These are phyloP conservation scores for Vaccinium corymbosum DNA, from an alignment of 148 eudicot species.

Conservation along the genomic window DNA sequence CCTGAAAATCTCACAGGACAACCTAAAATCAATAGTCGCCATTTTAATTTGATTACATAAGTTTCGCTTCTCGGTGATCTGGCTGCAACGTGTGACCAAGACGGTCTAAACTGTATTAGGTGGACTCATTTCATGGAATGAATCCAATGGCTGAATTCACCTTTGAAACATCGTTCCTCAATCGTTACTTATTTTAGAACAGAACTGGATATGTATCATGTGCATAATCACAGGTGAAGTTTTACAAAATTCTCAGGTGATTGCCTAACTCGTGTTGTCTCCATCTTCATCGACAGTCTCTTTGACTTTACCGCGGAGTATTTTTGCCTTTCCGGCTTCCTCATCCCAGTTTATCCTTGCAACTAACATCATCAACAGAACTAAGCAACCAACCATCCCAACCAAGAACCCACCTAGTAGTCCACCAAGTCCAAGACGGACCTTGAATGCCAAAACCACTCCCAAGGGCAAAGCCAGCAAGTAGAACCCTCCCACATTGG, in stretches of 20 bases:
- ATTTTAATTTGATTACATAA: background rate
- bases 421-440: constrained; percentile 56
- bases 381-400: constrained; percentile 53
- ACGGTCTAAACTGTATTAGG: background rate
- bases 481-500: constrained; percentile 74
- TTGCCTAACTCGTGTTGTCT: background rate
- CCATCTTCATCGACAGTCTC: constrained; percentile 14
- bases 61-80: background rate
- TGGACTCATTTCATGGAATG: constrained; percentile 2
- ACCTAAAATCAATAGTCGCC: background rate
- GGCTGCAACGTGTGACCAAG: background rate
- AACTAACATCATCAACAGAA: constrained; percentile 55
- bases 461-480: constrained; percentile 69
- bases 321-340: constrained; percentile 66
- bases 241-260: background rate
- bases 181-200: background rate
- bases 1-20: constrained; percentile 15
- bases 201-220: background rate
- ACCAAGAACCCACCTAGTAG: constrained; percentile 64
- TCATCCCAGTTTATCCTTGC: constrained; percentile 57
- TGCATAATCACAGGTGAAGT: background rate
- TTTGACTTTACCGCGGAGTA: constrained; percentile 26
- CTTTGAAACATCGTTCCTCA: background rate
- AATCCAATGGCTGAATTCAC: background rate
- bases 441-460: constrained; percentile 54